phyloP scores from a whole-genome alignment of 2,329 filamentous ascomycete genomes.

The Diaporthe citriasiana region DNA sequence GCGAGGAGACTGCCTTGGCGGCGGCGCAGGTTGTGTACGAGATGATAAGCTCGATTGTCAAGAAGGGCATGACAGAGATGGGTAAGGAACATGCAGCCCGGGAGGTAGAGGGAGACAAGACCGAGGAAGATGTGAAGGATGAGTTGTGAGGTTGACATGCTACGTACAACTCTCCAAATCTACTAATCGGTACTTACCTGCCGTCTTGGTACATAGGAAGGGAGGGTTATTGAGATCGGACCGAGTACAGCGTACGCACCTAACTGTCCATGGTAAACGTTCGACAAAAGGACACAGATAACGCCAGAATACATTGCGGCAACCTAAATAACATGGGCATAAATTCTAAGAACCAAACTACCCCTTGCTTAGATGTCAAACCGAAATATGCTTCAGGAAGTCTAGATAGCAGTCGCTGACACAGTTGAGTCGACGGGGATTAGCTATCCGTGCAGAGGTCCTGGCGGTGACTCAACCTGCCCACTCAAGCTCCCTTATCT shows the following conservation, averaged over 20 bases:
- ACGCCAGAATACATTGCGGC: background rate
- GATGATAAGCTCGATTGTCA: conserved; percentile 82
- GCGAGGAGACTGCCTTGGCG: conserved; percentile 85
- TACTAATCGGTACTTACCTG: background rate
- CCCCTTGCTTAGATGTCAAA: conserved; percentile 9
- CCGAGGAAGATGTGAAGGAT: conserved; percentile 51
- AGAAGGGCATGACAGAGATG: conserved; percentile 55
- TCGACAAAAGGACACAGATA: background rate
- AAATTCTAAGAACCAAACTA: background rate
- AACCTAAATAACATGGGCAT: background rate
- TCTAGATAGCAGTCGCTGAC: background rate
- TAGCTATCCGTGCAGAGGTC: background rate
- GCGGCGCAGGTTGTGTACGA: conserved; percentile 89
- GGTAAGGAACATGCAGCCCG: conserved; percentile 49
- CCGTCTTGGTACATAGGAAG: background rate
- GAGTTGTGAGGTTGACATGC: conserved; percentile 51
- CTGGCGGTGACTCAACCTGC: conserved; percentile 40
- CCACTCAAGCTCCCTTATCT: conserved; percentile 40
- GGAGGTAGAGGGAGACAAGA: conserved; percentile 38
- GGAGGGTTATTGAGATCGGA: too few relatives aligned
- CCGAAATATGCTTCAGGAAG: conserved; percentile 24
- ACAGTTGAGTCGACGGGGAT: conserved; percentile 32
- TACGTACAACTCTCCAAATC: background rate
- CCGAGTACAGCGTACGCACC: too few relatives aligned
- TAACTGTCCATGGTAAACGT: background rate